These are phyloP conservation scores for Aspergillus brasiliensis DNA, from an alignment of 2,329 filamentous ascomycete species.

Conservation along the genomic window DNA sequence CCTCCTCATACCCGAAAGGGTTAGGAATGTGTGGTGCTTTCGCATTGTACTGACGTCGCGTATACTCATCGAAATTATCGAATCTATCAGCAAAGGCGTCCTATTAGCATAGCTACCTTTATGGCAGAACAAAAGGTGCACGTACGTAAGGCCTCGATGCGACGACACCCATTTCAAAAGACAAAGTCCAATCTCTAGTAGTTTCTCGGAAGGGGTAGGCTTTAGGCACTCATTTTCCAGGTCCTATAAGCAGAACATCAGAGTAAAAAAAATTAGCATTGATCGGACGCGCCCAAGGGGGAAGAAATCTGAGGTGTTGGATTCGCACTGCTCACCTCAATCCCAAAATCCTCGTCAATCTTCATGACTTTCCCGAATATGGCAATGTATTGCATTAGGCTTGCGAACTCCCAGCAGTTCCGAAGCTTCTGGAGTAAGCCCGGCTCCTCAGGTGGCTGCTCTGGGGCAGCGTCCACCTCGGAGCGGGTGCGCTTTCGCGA, in stretches of 20 bases:
- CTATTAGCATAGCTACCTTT: constrained; percentile 6
- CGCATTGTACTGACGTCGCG: constrained; percentile 81
- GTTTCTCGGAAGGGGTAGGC: constrained; percentile 67
- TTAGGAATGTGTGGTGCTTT: constrained; percentile 74
- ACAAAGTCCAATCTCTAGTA: constrained; percentile 80
- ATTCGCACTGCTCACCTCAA: constrained; percentile 67
- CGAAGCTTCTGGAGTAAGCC: constrained; percentile 68
- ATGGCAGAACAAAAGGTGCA: constrained; percentile 23
- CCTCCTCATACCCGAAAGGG: constrained; percentile 79
- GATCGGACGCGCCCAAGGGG: constrained; percentile 17
- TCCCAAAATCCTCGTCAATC: constrained; percentile 83
- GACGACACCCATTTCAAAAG: constrained; percentile 92
- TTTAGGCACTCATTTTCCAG: constrained; percentile 87
- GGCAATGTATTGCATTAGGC: constrained; percentile 89
- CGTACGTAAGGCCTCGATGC: constrained; percentile 87
- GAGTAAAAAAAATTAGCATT: constrained; percentile 15
- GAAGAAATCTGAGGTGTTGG: not conserved
- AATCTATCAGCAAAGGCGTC: constrained; percentile 53
- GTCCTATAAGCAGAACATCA: constrained; percentile 60
- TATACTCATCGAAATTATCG: constrained; percentile 91
- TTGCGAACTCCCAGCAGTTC: constrained; percentile 95
- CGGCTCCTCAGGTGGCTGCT: constrained; percentile 39
- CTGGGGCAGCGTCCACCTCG: constrained; percentile 56
- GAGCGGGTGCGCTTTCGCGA: constrained; percentile 59
- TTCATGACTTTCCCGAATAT: constrained; percentile 88